Conservation (phyloP, 192 early-diverging fungal genomes). For the Pilaira anomala region DNA sequence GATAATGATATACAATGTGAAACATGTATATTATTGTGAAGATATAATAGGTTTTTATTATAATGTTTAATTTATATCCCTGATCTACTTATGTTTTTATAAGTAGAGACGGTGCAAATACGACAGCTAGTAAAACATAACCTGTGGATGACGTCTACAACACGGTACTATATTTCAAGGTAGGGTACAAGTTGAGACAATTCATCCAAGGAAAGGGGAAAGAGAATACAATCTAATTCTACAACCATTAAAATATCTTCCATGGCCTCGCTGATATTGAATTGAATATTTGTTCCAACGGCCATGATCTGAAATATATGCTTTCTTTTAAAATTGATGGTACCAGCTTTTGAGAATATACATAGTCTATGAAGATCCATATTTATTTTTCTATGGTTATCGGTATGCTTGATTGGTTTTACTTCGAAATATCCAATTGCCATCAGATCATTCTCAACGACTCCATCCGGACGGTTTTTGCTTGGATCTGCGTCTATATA, state of each 20-base stretch:
- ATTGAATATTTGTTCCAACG: not conserved
- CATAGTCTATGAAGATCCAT: not conserved
- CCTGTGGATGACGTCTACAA: not conserved
- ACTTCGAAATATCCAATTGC: slow-evolving; percentile 4
- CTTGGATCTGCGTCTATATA: not conserved
- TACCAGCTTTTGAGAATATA: not conserved
- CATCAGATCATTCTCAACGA: not conserved
- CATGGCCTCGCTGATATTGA: not conserved
- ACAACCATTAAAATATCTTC: not conserved
- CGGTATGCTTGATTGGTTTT: not conserved
- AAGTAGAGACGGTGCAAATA: no score
- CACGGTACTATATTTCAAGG: not conserved
- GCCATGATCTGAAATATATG: not conserved
- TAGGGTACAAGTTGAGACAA: not conserved
- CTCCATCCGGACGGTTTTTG: not conserved
- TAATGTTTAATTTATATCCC: no score
- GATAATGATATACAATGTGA: no score
- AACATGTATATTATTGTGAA: no score
- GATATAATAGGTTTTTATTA: no score
- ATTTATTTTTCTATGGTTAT: not conserved
- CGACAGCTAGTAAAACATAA: slow-evolving; percentile 4
- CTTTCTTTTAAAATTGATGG: not conserved
- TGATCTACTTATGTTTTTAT: no score
- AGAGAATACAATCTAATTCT: not conserved
- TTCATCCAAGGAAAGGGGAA: not conserved